Conservation (phyloP, 2,329 filamentous ascomycete genomes). For the Mycogone perniciosa region DNA sequence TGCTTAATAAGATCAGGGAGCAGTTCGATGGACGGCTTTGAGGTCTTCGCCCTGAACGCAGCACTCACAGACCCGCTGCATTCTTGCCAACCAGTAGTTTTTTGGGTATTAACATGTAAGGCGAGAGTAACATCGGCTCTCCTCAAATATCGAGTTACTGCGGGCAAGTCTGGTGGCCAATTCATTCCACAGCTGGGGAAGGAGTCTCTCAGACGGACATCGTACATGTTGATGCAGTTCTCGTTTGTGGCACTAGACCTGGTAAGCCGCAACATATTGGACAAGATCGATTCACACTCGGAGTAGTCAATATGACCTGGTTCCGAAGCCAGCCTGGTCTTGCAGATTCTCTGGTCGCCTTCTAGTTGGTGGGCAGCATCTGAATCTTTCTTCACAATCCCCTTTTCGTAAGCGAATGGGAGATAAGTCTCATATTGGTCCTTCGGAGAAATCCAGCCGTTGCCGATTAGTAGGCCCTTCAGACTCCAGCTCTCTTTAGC, state of each 20-base stretch:
- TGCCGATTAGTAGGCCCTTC: conserved; percentile 84
- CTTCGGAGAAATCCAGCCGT: conserved; percentile 88
- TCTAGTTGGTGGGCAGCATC: conserved; percentile 60
- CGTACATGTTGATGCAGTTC: conserved; percentile 91
- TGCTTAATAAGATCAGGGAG: conserved; percentile 73
- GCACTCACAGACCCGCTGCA: conserved; percentile 73
- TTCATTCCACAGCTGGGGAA: conserved; percentile 91
- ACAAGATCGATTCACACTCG: conserved; percentile 71
- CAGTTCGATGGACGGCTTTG: conserved; percentile 64
- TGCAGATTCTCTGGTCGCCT: conserved; percentile 61
- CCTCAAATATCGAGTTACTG: conserved; percentile 78
- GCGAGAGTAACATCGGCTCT: conserved; percentile 71
- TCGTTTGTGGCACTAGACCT: conserved; percentile 46
- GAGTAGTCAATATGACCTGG: conserved; percentile 54
- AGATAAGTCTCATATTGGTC: conserved; percentile 90
- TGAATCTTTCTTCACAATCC: conserved; percentile 62
- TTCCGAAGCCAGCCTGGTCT: conserved; percentile 48
- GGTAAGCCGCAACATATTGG: conserved; percentile 63
- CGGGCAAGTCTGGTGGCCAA: conserved; percentile 82
- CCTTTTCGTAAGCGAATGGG: conserved; percentile 70
- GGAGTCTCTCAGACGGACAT: conserved; percentile 75
- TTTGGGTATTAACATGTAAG: conserved; percentile 74
- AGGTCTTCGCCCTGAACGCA: conserved; percentile 64
- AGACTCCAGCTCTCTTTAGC: conserved; percentile 58
- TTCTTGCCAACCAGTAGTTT: conserved; percentile 84